Evolutionary conservation across 1,284 basidiomycete species (phyloP).

Genomic region (Microbotryum silenes-acaulis): DNA sequence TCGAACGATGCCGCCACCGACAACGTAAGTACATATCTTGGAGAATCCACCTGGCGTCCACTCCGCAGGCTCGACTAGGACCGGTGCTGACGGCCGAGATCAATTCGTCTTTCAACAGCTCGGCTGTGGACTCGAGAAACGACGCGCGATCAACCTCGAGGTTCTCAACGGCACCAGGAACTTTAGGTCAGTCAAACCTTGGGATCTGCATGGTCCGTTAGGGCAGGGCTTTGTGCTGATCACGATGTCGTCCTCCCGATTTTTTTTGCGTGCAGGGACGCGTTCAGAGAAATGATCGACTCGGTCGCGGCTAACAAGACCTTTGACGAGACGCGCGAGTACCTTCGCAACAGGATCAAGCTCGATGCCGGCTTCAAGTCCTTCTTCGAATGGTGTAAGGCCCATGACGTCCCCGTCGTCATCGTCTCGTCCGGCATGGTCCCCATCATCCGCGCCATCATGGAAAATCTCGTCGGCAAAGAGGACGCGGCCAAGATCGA

Average conservation of each 20-base stretch:
- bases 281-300: conserved; percentile 68
- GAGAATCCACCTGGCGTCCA: not conserved
- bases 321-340: conserved; percentile 71
- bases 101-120: conserved; percentile 47
- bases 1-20: conserved; percentile 58
- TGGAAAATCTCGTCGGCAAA: conserved; percentile 53
- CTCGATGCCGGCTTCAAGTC: conserved; percentile 80
- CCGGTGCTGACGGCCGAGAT: not conserved
- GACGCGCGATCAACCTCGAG: conserved; percentile 62
- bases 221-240: not conserved
- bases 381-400: conserved; percentile 57
- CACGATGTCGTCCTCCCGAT: no score
- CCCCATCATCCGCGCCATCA: conserved; percentile 77
- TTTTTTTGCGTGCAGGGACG: conserved; percentile 51
- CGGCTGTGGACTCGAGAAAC: conserved; percentile 61
- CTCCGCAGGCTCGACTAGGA: not conserved
- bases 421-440: conserved; percentile 93
- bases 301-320: conserved; percentile 56
- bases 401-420: conserved; percentile 49
- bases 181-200: conserved; percentile 44
- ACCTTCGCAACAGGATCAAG: conserved; percentile 61
- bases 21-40: not conserved
- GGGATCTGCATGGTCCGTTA: not conserved
- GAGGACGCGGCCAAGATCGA: conserved; percentile 65
- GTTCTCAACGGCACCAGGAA: conserved; percentile 58